Percentiles rank a stretch among this genome's conserved stretches.
Conservation (phyloP, 768 basidiomycete species). For the Collybiopsis confluens region DNA sequence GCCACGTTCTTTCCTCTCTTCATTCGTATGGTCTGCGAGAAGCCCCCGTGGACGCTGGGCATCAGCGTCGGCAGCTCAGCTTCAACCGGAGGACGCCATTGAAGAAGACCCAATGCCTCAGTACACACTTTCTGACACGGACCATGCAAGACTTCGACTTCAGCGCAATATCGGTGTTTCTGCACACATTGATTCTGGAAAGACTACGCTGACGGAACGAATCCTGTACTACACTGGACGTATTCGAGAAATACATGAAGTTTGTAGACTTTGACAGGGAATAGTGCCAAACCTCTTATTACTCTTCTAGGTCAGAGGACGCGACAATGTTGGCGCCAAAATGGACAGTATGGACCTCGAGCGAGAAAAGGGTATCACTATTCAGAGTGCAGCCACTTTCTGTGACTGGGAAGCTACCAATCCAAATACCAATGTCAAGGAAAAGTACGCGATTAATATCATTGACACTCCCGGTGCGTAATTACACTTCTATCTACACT, state of each 20-base stretch:
- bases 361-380: slow-evolving; percentile 98
- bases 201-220: slow-evolving; percentile 96
- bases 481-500: not conserved
- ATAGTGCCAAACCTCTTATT: slow-evolving; percentile 14
- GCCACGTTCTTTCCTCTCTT: not conserved
- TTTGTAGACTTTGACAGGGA: slow-evolving; percentile 30
- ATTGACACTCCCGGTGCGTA: slow-evolving; percentile 91
- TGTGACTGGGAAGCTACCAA: slow-evolving; percentile 88
- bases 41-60: slow-evolving; percentile 14
- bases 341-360: slow-evolving; percentile 99
- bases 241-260: slow-evolving; percentile 95
- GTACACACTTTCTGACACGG: slow-evolving; percentile 56
- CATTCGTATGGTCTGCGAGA: not conserved
- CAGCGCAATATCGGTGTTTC: slow-evolving; percentile 97
- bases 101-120: slow-evolving; percentile 23
- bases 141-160: slow-evolving; percentile 58
- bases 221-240: slow-evolving; percentile 95
- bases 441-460: slow-evolving; percentile 93
- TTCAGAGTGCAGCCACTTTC: slow-evolving; percentile 97
- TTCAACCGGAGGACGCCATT: not conserved
- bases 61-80: slow-evolving; percentile 12
- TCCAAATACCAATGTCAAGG: slow-evolving; percentile 54
- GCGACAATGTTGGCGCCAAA: slow-evolving; percentile 95
- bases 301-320: slow-evolving; percentile 71
- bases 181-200: slow-evolving; percentile 94